These are phyloP conservation scores for Cladosporium phlei DNA, from an alignment of 2,329 filamentous ascomycete species.

Conservation along the genomic window DNA sequence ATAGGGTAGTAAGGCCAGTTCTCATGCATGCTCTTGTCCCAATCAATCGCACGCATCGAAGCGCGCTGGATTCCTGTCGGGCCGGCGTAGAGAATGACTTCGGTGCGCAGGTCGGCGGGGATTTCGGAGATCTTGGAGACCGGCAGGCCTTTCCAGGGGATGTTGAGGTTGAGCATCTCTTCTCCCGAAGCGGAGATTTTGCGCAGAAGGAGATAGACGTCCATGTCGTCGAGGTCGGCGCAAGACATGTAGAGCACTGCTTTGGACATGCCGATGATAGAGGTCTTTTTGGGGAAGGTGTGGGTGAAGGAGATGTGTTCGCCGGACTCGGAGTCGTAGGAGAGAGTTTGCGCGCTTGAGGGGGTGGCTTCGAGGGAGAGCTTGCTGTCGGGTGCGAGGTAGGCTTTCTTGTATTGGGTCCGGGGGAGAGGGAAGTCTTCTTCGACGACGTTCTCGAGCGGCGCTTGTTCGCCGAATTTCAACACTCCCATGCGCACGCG, in stretches of 20 bases:
- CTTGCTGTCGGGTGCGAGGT: not conserved
- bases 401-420: slow-evolving; percentile 12
- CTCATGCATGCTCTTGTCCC: slow-evolving; percentile 1
- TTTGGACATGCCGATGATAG: slow-evolving; percentile 44
- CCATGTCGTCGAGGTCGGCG: slow-evolving; percentile 18
- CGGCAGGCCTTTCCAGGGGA: slow-evolving; percentile 12
- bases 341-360: not conserved
- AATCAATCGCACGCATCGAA: slow-evolving; percentile 5
- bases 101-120: not conserved
- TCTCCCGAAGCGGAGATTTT: slow-evolving; percentile 15
- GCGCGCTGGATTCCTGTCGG: slow-evolving; percentile 9
- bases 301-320: slow-evolving; percentile 31
- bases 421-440: slow-evolving; percentile 14
- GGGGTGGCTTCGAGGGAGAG: not conserved
- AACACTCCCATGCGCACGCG: slow-evolving; percentile 39
- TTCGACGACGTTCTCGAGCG: slow-evolving; percentile 18
- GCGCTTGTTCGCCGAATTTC: slow-evolving; percentile 30
- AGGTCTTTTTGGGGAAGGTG: slow-evolving; percentile 36
- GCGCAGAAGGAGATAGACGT: slow-evolving; percentile 17
- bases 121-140: slow-evolving; percentile 39
- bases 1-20: slow-evolving; percentile 8
- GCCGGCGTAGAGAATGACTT: slow-evolving; percentile 6
- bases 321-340: slow-evolving; percentile 16
- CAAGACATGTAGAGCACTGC: slow-evolving; percentile 40
- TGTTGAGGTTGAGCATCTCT: slow-evolving; percentile 14